Conservation (phyloP, 148 eudicot species). For the Arctostaphylos glauca region DNA sequence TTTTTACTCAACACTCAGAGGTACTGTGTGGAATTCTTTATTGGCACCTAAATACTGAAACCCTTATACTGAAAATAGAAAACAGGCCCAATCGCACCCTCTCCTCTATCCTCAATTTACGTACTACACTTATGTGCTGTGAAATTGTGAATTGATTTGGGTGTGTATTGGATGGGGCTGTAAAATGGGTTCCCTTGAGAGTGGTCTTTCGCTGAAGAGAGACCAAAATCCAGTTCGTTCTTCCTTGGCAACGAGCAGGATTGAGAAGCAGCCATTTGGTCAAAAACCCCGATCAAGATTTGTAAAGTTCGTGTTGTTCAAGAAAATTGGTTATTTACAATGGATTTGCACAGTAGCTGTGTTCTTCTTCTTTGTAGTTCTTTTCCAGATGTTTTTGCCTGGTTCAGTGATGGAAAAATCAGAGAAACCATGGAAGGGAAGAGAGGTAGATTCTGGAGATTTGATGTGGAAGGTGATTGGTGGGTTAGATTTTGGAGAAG, state of each 20-base stretch:
- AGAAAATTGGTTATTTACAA: constrained; percentile 58
- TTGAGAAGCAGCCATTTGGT: constrained; percentile 27
- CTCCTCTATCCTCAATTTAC: neutral
- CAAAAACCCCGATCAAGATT: constrained; percentile 74
- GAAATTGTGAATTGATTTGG: neutral
- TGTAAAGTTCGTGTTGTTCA: constrained; percentile 44
- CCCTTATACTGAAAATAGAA: neutral
- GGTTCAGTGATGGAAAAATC: constrained; percentile 59
- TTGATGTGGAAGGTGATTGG: constrained; percentile 48
- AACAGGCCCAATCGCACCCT: neutral
- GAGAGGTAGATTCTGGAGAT: constrained; percentile 33
- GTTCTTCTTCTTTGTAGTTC: constrained; percentile 54
- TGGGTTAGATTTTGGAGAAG: constrained; percentile 73
- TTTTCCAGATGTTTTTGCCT: constrained; percentile 64
- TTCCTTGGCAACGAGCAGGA: constrained; percentile 36
- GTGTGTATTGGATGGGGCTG: constrained; percentile 33
- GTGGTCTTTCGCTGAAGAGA: constrained; percentile 58
- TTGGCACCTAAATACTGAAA: neutral
- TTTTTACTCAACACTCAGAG: neutral
- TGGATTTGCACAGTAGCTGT: constrained; percentile 57
- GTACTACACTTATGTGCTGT: too few species aligned
- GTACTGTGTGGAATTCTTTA: constrained; percentile 8
- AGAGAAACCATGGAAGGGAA: constrained; percentile 25
- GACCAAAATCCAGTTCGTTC: constrained; percentile 43
- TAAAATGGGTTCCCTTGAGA: constrained; percentile 83